Evolutionary conservation across 2,329 filamentous ascomycete genomes (phyloP), one percentile per base, ranked within the genome.

Genomic region (Pyrenophora teres): DNA sequence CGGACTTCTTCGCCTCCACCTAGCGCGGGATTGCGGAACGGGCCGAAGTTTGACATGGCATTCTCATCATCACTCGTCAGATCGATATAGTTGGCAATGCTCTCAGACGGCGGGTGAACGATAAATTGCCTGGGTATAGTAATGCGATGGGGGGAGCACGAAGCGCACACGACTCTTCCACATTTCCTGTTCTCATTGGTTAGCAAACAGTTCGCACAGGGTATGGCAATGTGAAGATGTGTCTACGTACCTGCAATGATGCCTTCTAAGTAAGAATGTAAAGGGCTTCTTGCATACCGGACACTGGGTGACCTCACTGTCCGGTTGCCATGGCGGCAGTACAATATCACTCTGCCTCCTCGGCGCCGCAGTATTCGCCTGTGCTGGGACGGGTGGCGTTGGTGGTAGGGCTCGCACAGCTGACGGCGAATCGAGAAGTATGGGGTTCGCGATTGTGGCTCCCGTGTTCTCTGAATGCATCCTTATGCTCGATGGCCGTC

Each of bases 101-200:
- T 51, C 15, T 69, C 62, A 19, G 60, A 78, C 64, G 66, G 59
- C 3, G 90, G 89, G 40, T 88, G 87, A 21, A 97, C 92, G 59
- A 97, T 96, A 71, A 90, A 97, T 69, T 94, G 90, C 59, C 92
- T 84, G 1, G 93, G 93, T 57, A 97, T 97, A 3, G 90, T 96
- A 69, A 97, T 97, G 55, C 92, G 85, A 73, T 97, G 93, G 3
- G 93, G 93, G 2, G 93, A 97, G 76, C 93, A 97, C 16, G 85
- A 81, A 51, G 87, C 86, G 74, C 93, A 97, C 19, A 97, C 93
- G 7, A 97, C 92, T 55, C 92, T 82, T 39, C 93, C 93, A 70
- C 93, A 97, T 83, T 96, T 97, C 62, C 87, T 89, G 40, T 48
- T 15, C 18, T 23, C 9, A 13, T 3, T 6, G 5, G 40, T 56